Base-by-base conservation (phyloP, 2,329 filamentous ascomycete species). In the Ophiostoma populinum region DNA sequence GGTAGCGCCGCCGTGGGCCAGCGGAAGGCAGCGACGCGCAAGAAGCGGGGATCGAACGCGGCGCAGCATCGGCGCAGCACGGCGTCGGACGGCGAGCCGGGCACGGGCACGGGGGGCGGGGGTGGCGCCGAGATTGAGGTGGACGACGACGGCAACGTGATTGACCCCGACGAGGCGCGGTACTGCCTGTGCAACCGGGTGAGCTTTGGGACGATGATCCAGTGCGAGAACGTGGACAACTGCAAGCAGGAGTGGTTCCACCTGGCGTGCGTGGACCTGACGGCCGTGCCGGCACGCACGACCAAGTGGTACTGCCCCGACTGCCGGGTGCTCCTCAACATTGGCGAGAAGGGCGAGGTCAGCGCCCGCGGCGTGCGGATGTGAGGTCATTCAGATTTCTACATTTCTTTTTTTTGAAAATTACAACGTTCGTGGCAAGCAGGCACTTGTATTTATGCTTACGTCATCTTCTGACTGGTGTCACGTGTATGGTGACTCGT, bases 221-320 rank as follows among this genome's bases (percentile, higher is more conserved):
- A 72, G 41, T 90, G 81, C 54, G 80, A 87, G 48, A 83, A 83
- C 47, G 61, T 70, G 29, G 75, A 81, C 58, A 59, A 79, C 55
- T 90, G 81, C 56, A 75, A 81, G 46, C 72, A 73, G 42, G 80
- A 87, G 53, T 90, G 81, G 81, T 90, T 87, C 52, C 81, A 90
- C 50, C 63, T 90, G 26, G 71, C 74, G 43, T 90, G 81, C 48
- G 77, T 90, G 6, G 73, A 66, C 5, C 59, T 90, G 22, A 60
- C 63, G 9, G 64, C 74, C 17, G 70, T 80, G 40, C 80, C 80
- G 9, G 67, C 74, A 3, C 63, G 78, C 13, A 78, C 77, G 21
- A 75, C 75, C 3, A 85, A 83, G 54, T 90, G 81, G 81, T 90
- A 83, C 48, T 90, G 81, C 53, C 79, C 79, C 2, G 73, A 82